Conservation (phyloP, 2,329 filamentous ascomycete genomes). For the Orbilia quercus region DNA sequence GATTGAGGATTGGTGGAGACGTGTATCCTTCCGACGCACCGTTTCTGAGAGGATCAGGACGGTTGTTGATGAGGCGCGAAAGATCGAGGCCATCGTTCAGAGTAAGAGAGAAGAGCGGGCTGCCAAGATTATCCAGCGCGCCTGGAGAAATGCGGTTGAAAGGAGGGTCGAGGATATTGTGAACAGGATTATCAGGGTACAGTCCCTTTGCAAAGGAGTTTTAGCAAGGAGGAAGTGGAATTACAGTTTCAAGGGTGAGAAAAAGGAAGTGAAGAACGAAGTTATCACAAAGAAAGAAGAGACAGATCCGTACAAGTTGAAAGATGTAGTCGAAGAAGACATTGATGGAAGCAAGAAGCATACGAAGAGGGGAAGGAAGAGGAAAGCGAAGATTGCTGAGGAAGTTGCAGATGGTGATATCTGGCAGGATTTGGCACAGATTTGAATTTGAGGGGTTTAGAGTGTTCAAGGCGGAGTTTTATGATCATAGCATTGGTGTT, state of each 20-base stretch:
- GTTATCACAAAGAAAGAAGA: conserved; percentile 10
- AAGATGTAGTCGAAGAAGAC: neutral
- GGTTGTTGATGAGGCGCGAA: conserved; percentile 38
- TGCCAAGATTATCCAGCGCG: conserved; percentile 57
- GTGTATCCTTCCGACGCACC: conserved; percentile 54
- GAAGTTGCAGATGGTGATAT: conserved; percentile 22
- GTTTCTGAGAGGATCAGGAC: conserved; percentile 27
- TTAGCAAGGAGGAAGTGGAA: conserved; percentile 34
- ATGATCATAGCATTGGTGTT: too few species aligned
- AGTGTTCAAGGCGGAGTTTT: too few species aligned
- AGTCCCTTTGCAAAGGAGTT: conserved; percentile 13
- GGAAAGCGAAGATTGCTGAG: conserved; percentile 23
- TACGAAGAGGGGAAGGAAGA: conserved; percentile 18
- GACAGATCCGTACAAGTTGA: conserved; percentile 40
- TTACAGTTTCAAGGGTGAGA: conserved; percentile 24
- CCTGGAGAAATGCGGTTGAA: conserved; percentile 56
- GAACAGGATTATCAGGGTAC: conserved; percentile 11
- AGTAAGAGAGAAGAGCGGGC: conserved; percentile 38
- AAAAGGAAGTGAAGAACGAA: conserved; percentile 10
- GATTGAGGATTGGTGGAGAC: conserved; percentile 57
- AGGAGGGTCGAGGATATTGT: conserved; percentile 16
- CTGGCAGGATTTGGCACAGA: conserved; percentile 46
- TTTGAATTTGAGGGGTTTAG: neutral
- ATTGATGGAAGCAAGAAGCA: conserved; percentile 1
- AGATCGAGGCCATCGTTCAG: conserved; percentile 30